phyloP scores from a whole-genome alignment of 345 rosid genomes.

The Geranium rotundifolium region DNA sequence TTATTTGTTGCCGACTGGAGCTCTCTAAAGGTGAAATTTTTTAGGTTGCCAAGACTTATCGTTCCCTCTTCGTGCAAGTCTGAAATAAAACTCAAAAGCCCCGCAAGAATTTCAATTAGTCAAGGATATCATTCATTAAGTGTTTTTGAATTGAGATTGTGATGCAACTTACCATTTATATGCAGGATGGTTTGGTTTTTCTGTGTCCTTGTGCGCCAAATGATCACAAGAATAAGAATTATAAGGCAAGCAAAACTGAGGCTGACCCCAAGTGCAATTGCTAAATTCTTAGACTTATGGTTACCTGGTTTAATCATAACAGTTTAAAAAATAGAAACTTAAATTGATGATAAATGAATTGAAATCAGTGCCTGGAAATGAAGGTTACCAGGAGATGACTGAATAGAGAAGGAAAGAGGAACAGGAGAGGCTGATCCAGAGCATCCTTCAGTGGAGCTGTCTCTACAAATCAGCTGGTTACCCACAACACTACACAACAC shows the following conservation, averaged over 20 bases:
- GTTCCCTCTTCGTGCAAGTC: conserved; percentile 67
- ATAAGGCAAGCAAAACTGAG: conserved; percentile 40
- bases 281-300: conserved; percentile 50
- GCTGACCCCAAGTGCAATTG: conserved; percentile 58
- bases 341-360: neutral
- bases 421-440: conserved; percentile 41
- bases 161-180: conserved; percentile 37
- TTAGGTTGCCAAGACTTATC: conserved; percentile 64
- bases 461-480: conserved; percentile 67
- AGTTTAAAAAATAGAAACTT: neutral
- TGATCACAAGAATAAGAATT: conserved; percentile 35
- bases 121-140: neutral
- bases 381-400: conserved; percentile 46
- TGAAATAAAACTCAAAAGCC: conserved; percentile 18
- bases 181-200: conserved; percentile 28
- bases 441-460: conserved; percentile 39
- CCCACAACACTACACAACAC: conserved; percentile 53
- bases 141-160: neutral
- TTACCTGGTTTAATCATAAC: conserved; percentile 20
- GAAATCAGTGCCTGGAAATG: neutral
- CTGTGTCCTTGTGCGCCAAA: conserved; percentile 46
- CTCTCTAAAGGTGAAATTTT: conserved; percentile 73
- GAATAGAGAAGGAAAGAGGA: conserved; percentile 40
- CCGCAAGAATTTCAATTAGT: too few species aligned
- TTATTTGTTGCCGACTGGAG: conserved; percentile 69